phyloP scores from a whole-genome alignment of 441 rosid genomes.

The Gossypium davidsonii region DNA sequence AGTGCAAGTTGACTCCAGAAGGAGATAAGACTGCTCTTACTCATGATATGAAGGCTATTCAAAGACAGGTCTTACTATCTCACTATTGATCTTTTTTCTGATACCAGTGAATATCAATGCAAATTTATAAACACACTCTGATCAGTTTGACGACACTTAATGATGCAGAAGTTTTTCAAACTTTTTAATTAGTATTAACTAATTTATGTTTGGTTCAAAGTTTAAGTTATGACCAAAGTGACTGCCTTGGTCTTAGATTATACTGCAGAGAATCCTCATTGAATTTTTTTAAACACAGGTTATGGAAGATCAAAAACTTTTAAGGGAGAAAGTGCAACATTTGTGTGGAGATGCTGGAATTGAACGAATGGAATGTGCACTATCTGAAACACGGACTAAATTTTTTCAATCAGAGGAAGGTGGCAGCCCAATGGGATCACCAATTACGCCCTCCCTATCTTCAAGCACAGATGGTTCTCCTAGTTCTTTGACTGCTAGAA shows the following conservation, averaged over 20 bases:
- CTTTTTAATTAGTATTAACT: not conserved
- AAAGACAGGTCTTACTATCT: slow-evolving; percentile 51
- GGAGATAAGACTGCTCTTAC: slow-evolving; percentile 54
- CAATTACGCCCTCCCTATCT: slow-evolving; percentile 27
- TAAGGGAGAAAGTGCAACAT: slow-evolving; percentile 73
- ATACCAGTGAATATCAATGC: not conserved
- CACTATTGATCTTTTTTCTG: slow-evolving; percentile 1
- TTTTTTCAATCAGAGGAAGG: slow-evolving; percentile 51
- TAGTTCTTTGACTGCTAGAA: slow-evolving; percentile 28
- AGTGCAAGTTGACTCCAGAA: slow-evolving; percentile 61
- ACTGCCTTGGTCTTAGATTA: not conserved
- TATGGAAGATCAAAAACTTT: slow-evolving; percentile 70
- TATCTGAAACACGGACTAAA: slow-evolving; percentile 59
- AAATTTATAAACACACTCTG: not conserved
- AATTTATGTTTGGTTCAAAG: not conserved
- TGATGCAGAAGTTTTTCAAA: not conserved
- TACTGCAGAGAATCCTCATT: not conserved
- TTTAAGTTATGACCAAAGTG: not conserved
- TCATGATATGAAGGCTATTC: slow-evolving; percentile 86
- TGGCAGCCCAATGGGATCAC: slow-evolving; percentile 60
- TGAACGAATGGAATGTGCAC: slow-evolving; percentile 69
- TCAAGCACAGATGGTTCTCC: slow-evolving; percentile 36
- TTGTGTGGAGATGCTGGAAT: slow-evolving; percentile 78
- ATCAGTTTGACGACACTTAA: not conserved
- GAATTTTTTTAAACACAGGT: slow-evolving; percentile 42